Percentiles rank a stretch among this genome's conserved stretches.
Conservation (phyloP, 1,139 yeast species). For the Sugiyamaella xylanicola region DNA sequence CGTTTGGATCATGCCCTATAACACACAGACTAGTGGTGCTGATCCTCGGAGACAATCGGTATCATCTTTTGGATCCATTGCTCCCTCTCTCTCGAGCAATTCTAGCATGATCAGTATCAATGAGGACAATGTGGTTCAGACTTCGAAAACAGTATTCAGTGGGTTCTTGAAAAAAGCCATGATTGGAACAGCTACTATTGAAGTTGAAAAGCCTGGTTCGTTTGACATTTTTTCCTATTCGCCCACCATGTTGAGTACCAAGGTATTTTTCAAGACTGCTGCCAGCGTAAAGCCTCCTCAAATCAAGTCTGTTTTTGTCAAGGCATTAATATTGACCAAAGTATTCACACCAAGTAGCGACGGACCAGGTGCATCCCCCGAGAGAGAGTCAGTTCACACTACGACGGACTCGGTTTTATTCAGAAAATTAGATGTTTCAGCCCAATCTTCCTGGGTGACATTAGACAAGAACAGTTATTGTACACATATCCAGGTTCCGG, state of each 20-base stretch:
- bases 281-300: conserved; percentile 7
- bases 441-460: conserved; percentile 10
- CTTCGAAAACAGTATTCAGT: conserved; percentile 7
- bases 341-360: conserved; percentile 6
- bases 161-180: conserved; percentile 3
- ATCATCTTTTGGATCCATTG: conserved; percentile 7
- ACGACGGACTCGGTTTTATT: conserved; percentile 7
- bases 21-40: not conserved
- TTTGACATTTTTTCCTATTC: conserved; percentile 7
- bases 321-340: conserved; percentile 10
- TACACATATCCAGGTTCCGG: conserved; percentile 12
- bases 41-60: conserved; percentile 5
- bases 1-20: conserved; percentile 13
- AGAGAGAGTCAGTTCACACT: conserved; percentile 4
- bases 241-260: conserved; percentile 2
- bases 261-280: not conserved
- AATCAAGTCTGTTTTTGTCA: conserved; percentile 11
- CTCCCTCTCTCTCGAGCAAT: conserved; percentile 1
- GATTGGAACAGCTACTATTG: conserved; percentile 4
- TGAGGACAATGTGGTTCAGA: not conserved
- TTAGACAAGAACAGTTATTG: conserved; percentile 2
- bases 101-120: conserved; percentile 2
- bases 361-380: not conserved
- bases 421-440: conserved; percentile 12
- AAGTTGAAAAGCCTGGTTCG: conserved; percentile 10